A percentile compares a stretch with the other conserved stretches of the same genome.
Evolutionary conservation across 768 basidiomycete genomes (phyloP).

Genomic region (Mycena chlorophos): DNA sequence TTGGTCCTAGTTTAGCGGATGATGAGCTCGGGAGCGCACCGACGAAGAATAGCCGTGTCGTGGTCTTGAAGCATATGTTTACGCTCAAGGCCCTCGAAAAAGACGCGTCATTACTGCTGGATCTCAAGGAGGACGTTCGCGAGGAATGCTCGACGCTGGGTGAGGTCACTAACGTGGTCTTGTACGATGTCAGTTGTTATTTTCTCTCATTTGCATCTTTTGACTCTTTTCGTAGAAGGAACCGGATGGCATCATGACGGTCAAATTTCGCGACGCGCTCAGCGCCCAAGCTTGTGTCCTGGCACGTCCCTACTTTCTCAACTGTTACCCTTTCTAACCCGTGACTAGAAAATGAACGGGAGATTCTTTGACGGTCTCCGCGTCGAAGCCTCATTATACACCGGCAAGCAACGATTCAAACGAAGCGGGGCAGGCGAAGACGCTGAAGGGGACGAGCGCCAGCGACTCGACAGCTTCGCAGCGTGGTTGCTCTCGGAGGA

Average conservation of each 20-base stretch:
- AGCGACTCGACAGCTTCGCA: slow-evolving; percentile 84
- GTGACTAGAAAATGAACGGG: slow-evolving; percentile 85
- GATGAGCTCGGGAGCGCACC: slow-evolving; percentile 48
- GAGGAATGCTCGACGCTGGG: slow-evolving; percentile 90
- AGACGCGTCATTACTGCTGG: slow-evolving; percentile 81
- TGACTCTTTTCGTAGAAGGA: slow-evolving; percentile 62
- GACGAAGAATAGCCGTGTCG: slow-evolving; percentile 71
- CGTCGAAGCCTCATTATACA: slow-evolving; percentile 79
- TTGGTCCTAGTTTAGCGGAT: slow-evolving; percentile 67
- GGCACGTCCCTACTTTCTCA: slow-evolving; percentile 44
- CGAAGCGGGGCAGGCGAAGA: slow-evolving; percentile 73
- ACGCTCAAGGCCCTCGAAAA: slow-evolving; percentile 81
- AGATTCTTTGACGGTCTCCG: slow-evolving; percentile 85
- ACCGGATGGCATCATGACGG: slow-evolving; percentile 89
- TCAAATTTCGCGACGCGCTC: slow-evolving; percentile 92
- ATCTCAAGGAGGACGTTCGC: slow-evolving; percentile 94
- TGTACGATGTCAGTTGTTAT: slow-evolving; percentile 80
- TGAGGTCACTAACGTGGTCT: slow-evolving; percentile 91
- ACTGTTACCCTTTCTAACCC: neutral
- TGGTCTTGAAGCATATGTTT: slow-evolving; percentile 96
- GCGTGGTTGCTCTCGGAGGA: slow-evolving; percentile 84
- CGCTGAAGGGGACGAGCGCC: slow-evolving; percentile 63
- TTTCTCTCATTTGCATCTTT: neutral
- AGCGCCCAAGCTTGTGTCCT: slow-evolving; percentile 91
- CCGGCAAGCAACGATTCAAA: slow-evolving; percentile 79